phyloP scores from a whole-genome alignment of 371 early-diverging fungal species.

The Mortierella sp. region DNA sequence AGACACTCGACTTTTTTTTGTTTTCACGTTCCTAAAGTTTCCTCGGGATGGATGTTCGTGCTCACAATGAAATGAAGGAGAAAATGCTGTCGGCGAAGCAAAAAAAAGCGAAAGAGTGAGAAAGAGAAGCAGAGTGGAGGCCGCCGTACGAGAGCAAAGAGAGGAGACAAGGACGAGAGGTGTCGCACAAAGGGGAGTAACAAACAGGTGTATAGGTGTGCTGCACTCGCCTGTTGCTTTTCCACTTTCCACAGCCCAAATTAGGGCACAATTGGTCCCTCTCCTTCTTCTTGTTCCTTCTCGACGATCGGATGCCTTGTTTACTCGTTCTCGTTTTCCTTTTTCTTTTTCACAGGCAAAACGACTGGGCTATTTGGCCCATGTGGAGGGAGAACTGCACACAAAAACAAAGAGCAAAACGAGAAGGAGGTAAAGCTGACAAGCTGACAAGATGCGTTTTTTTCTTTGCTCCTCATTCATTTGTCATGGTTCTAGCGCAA shows the following conservation, averaged over 20 bases:
- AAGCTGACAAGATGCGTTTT: background rate
- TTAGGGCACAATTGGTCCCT: background rate
- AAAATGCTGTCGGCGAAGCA: slow-evolving; percentile 10
- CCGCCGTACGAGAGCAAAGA: background rate
- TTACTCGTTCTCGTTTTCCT: background rate
- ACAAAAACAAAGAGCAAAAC: background rate
- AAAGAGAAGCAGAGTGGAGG: too few species aligned
- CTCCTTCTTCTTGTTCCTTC: background rate
- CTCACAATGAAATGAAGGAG: background rate
- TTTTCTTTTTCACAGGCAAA: background rate
- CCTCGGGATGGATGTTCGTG: background rate
- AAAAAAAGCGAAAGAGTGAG: too few species aligned
- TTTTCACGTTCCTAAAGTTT: background rate
- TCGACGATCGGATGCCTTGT: background rate
- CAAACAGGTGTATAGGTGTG: background rate
- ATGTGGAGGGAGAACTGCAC: background rate
- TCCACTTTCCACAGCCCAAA: background rate
- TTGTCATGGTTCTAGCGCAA: background rate
- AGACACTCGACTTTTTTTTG: background rate
- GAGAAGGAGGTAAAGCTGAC: background rate
- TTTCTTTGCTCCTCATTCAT: background rate
- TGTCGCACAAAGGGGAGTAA: background rate
- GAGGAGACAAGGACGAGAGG: background rate
- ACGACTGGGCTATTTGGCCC: background rate
- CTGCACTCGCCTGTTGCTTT: background rate